Conservation (phyloP, 2,329 filamentous ascomycete genomes). For the Diplodia intermedia region DNA sequence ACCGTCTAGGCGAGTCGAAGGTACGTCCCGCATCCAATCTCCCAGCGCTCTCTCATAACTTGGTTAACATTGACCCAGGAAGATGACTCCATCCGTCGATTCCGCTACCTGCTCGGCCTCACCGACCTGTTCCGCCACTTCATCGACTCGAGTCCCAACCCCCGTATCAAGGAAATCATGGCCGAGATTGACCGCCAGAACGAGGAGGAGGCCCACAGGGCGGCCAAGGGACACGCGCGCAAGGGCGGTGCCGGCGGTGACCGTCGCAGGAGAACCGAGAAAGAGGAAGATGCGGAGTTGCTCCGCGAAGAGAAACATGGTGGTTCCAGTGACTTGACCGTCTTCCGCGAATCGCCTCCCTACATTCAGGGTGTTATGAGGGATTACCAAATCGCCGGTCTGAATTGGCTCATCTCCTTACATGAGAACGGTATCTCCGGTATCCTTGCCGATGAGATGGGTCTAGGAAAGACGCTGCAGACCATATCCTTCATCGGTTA, state of each 20-base stretch:
- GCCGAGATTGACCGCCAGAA: slow-evolving; percentile 94
- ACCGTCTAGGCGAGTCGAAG: slow-evolving; percentile 89
- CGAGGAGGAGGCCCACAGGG: slow-evolving; percentile 70
- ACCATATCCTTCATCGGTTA: slow-evolving; percentile 98
- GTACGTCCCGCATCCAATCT: slow-evolving; percentile 55
- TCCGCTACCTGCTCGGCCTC: slow-evolving; percentile 90
- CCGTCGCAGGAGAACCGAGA: slow-evolving; percentile 86
- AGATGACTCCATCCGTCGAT: slow-evolving; percentile 92
- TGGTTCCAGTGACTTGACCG: slow-evolving; percentile 76
- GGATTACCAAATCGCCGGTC: slow-evolving; percentile 92
- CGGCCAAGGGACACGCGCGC: slow-evolving; percentile 76
- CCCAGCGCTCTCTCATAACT: not conserved
- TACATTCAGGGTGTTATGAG: slow-evolving; percentile 90
- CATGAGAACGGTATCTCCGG: slow-evolving; percentile 99
- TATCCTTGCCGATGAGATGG: slow-evolving; percentile 98
- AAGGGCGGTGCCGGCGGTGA: slow-evolving; percentile 84
- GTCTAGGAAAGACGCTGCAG: slow-evolving; percentile 94
- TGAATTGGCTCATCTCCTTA: slow-evolving; percentile 97
- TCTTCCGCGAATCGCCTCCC: slow-evolving; percentile 92
- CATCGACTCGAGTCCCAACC: slow-evolving; percentile 96
- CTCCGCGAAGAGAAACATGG: slow-evolving; percentile 86
- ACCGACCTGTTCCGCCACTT: slow-evolving; percentile 99
- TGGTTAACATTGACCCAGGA: slow-evolving; percentile 62
- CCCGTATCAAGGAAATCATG: slow-evolving; percentile 92
- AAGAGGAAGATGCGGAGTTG: slow-evolving; percentile 94